Base-by-base conservation (phyloP, 208 protist genomes). In the Acanthamoeba royreba region DNA sequence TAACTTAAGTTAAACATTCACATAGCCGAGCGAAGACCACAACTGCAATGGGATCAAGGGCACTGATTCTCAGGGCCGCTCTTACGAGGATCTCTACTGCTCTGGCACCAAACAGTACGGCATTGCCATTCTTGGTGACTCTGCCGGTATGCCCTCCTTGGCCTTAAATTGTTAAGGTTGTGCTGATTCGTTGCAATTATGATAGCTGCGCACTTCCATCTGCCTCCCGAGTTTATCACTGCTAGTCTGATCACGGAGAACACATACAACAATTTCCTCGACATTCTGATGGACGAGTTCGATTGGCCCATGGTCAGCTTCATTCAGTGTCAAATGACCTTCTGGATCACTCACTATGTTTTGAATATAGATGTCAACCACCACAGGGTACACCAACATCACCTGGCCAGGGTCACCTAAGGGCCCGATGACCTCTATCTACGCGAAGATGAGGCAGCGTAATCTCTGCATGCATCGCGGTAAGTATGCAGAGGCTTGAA, bases 1-100 rank as follows among this genome's bases (percentile, higher is more conserved):
- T n/a, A n/a, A n/a, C n/a, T n/a, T n/a, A n/a, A n/a, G 49, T 13
- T 58, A n/a, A n/a, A n/a, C n/a, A n/a, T n/a, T n/a, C n/a, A n/a
- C n/a, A 52, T 46, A 87, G 45, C 45, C 45, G 22, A 46, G 58
- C 31, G 13, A 38, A 2, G 97, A 98, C 86, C 69, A 95, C 61
- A 97, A 98, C 92, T 98, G 97, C 95, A 98, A 98, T 83, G 97
- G 97, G 86, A 97, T 98, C 83, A 94, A 61, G 47, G 97, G 97
- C 69, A 72, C 85, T 7, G 94, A 98, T 52, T 22, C 4, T 9
- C 72, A 38, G 42, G 92, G 87, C 31, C 94, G 69, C 53, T 66
- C 95, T 25, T 98, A 96, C 63, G 96, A 98, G 85, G 96, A 98
- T 19, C 40, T 95, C 43, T 97, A 95, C 40, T 98, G 97, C 94